phyloP scores from a whole-genome alignment of 2,329 filamentous ascomycete species.

The Madurella fahalii region DNA sequence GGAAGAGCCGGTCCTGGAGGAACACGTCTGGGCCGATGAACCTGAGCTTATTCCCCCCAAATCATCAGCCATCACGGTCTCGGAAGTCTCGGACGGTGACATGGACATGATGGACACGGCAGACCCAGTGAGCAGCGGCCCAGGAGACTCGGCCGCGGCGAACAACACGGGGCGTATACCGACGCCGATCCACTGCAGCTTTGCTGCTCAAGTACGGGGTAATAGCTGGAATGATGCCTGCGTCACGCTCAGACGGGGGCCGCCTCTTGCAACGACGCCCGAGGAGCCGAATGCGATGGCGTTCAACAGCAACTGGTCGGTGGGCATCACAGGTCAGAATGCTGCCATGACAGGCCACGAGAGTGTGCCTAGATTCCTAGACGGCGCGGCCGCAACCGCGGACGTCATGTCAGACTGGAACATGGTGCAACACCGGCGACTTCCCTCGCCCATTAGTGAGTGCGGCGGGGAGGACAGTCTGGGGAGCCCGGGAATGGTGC shows the following conservation, averaged over 20 bases:
- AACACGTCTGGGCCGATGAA: conserved; percentile 22
- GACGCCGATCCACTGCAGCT: conserved; percentile 57
- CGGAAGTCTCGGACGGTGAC: conserved; percentile 37
- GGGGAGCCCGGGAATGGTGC: conserved; percentile 38
- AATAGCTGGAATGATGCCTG: conserved; percentile 42
- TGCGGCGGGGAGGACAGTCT: conserved; percentile 43
- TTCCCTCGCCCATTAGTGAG: conserved; percentile 59
- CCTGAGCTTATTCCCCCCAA: conserved; percentile 24
- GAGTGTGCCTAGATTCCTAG: conserved; percentile 47
- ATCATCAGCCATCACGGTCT: conserved; percentile 12
- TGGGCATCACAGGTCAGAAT: conserved; percentile 6
- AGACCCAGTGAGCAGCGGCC: conserved; percentile 16
- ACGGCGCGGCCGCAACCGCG: conserved; percentile 28
- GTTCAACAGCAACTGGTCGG: conserved; percentile 14
- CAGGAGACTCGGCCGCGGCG: conserved; percentile 27
- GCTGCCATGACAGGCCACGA: conserved; percentile 22
- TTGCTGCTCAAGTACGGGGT: conserved; percentile 53
- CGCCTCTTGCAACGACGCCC: conserved; percentile 37
- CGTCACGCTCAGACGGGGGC: conserved; percentile 33
- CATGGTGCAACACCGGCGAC: conserved; percentile 48
- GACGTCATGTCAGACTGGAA: conserved; percentile 44
- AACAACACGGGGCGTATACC: conserved; percentile 48
- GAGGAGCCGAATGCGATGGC: conserved; percentile 29
- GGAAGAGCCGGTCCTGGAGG: conserved; percentile 26
- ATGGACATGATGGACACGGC: conserved; percentile 48